Conservation (phyloP, 2,329 filamentous ascomycete genomes). For the Fusarium udum region DNA sequence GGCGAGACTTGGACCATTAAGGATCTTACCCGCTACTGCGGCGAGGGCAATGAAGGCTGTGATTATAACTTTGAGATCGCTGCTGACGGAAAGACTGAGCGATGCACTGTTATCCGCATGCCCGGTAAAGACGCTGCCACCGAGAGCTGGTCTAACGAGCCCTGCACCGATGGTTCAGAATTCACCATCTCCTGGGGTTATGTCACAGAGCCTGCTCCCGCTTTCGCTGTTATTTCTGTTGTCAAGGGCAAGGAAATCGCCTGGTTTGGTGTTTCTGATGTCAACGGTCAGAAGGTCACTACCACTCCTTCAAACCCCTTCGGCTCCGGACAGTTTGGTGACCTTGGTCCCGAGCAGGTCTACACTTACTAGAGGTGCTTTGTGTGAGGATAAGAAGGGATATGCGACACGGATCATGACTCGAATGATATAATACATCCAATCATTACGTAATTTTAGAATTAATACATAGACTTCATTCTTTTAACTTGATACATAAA, state of each 20-base stretch:
- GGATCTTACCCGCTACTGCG: conserved; percentile 32
- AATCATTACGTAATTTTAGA: background rate
- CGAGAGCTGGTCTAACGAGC: conserved; percentile 31
- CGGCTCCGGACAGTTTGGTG: conserved; percentile 22
- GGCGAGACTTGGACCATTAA: conserved; percentile 24
- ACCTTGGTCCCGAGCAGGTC: conserved; percentile 31
- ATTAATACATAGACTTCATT: background rate
- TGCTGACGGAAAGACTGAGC: conserved; percentile 25
- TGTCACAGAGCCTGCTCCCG: conserved; percentile 28
- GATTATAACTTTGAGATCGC: conserved; percentile 33
- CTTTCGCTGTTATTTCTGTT: conserved; percentile 31
- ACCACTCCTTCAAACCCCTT: conserved; percentile 15
- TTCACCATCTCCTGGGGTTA: conserved; percentile 31
- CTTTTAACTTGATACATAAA: accelerated
- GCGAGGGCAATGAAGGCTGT: conserved; percentile 14
- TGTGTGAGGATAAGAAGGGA: too few species aligned
- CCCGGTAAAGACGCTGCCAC: conserved; percentile 22
- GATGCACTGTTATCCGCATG: conserved; percentile 26
- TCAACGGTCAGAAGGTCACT: conserved; percentile 32
- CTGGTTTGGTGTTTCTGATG: conserved; percentile 32
- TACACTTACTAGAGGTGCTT: conserved; percentile 34
- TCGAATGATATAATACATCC: background rate
- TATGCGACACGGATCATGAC: background rate
- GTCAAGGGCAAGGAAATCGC: conserved; percentile 30
- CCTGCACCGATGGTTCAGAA: conserved; percentile 19